Conservation (phyloP, 192 early-diverging fungal genomes). For the Pilaira anomala region DNA sequence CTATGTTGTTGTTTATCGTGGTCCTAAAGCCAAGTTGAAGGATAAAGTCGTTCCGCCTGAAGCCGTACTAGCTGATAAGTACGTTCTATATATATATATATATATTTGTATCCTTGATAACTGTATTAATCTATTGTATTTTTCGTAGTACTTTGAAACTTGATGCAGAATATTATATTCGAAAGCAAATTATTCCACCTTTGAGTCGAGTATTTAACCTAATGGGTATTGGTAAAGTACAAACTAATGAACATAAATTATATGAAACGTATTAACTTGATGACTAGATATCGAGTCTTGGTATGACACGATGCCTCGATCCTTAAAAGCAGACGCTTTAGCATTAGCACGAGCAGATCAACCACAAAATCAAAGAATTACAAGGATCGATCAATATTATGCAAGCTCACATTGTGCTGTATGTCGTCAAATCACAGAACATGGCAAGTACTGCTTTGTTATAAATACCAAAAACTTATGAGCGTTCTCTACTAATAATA, state of each 20-base stretch:
- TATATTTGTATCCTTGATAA: background rate
- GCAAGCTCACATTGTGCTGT: conserved; percentile 58
- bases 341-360: conserved; percentile 29
- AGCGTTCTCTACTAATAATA: too few relatives aligned
- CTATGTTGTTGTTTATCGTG: conserved; percentile 76
- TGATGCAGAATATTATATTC: conserved; percentile 82
- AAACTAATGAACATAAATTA: background rate
- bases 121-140: background rate
- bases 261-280: background rate
- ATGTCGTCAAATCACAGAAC: conserved; percentile 49
- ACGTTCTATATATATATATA: conserved; percentile 13
- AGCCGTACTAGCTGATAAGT: conserved; percentile 56
- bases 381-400: conserved; percentile 72
- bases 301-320: conserved; percentile 73
- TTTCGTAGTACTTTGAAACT: conserved; percentile 47
- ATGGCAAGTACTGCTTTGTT: conserved; percentile 40
- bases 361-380: conserved; percentile 7
- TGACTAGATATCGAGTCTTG: conserved; percentile 59
- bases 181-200: conserved; percentile 79
- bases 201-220: conserved; percentile 76
- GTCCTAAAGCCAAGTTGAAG: conserved; percentile 60
- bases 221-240: conserved; percentile 55
- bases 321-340: conserved; percentile 44
- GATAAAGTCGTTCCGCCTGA: conserved; percentile 73
- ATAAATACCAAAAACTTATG: too few relatives aligned